Evolutionary conservation across 768 basidiomycete genomes (phyloP), one percentile per base, ranked within the genome.

Genomic region (Cystofilobasidium capitatum): DNA sequence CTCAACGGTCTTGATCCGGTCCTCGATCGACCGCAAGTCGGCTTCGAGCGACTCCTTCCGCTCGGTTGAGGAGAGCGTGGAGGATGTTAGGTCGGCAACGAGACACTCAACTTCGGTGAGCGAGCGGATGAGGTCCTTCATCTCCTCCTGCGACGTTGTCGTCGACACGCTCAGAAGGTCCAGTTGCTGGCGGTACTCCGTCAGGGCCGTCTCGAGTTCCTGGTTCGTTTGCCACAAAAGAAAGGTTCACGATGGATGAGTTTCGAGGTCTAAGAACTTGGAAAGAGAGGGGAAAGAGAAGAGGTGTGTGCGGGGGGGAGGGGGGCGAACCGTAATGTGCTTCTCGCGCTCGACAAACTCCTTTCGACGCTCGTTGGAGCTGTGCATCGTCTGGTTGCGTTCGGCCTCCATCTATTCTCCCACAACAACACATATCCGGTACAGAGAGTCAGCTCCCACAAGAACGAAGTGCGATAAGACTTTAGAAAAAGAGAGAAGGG

Each of bases 31-130:
- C 26, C 78, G 77, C 22, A 96, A 79, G 73, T 96, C 91, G 22
- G 76, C 74, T 67, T 87, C 83, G 3, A 89, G 80, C 40, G 80
- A 81, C 54, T 83, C 81, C 22, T 85, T 83, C 69, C 84, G 81
- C 36, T 85, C 85, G 7, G 85, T 83, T 0, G 86, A 84, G 60
- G 81, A 82, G 64, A 84, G 81, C 17, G 83, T 83, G 0, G 88
- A 85, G 0, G 82, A 80, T 17, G 82, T 83, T 35, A 93, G 81
- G 74, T 98, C 96, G 6, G 82, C 81, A 49, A 98, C 81, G 24
- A 83, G 80, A 72, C 92, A 94, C 71, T 91, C 85, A 24, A 97
- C 80, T 74, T 96, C 89, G 2, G 92, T 94, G 29, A 86, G 83
- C 0, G 87, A 81, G 31, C 89, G 85, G 51, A 91, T 82, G 47